Conservation (phyloP, 768 basidiomycete species). For the Lactifluus piperatus region DNA sequence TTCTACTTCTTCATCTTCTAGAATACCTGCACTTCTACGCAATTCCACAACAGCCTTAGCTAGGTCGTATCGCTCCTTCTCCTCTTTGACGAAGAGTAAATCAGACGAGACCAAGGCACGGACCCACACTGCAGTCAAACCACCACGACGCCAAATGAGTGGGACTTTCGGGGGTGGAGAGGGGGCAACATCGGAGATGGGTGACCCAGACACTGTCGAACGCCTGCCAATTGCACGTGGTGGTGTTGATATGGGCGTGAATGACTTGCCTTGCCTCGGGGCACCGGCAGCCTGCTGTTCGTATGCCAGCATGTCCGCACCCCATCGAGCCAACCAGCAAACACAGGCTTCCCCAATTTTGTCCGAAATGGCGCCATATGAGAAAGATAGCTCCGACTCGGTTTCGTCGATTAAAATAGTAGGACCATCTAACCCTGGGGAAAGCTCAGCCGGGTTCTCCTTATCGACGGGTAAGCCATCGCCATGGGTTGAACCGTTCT, state of each 20-base stretch:
- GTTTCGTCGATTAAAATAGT: conserved; percentile 23
- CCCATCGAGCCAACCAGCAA: conserved; percentile 88
- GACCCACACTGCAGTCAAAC: conserved; percentile 66
- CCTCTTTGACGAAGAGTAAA: conserved; percentile 67
- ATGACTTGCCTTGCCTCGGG: conserved; percentile 1
- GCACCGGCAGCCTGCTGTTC: conserved; percentile 37
- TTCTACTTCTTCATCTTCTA: conserved; percentile 57
- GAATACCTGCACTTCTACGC: conserved; percentile 44
- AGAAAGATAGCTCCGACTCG: conserved; percentile 36
- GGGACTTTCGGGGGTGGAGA: conserved; percentile 30
- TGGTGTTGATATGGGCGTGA: background rate
- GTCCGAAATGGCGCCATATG: conserved; percentile 83
- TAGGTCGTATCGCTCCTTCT: conserved; percentile 73
- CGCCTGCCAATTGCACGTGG: conserved; percentile 6
- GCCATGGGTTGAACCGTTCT: background rate
- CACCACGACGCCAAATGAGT: conserved; percentile 65
- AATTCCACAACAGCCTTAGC: conserved; percentile 71
- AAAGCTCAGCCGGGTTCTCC: conserved; percentile 22
- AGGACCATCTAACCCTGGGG: conserved; percentile 19
- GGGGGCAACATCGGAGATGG: background rate
- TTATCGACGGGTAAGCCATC: conserved; percentile 17
- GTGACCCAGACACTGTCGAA: conserved; percentile 8
- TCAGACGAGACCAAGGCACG: conserved; percentile 69
- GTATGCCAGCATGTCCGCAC: conserved; percentile 59
- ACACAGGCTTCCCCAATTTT: conserved; percentile 87